These are phyloP conservation scores for Erigeron philadelphicus DNA, from an alignment of 140 eudicot genomes.

Conservation along the genomic window DNA sequence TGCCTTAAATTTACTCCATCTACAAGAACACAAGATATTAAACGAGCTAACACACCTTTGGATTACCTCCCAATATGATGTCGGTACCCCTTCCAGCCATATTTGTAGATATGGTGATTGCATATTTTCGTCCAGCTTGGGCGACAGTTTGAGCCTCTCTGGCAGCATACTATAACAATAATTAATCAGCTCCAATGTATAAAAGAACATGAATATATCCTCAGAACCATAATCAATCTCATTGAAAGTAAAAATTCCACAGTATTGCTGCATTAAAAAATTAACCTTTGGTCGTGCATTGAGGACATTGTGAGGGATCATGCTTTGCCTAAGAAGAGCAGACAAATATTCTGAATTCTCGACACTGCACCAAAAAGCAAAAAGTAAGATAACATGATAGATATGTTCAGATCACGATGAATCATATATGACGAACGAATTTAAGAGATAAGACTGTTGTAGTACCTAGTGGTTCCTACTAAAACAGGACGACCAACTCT, in stretches of 20 bases:
- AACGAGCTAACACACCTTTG: conserved; percentile 51
- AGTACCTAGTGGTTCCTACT: conserved; percentile 97
- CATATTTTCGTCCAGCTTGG: conserved; percentile 95
- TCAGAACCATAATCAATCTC: conserved; percentile 11
- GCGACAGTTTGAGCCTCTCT: conserved; percentile 98
- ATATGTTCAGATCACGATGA: not conserved
- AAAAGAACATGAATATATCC: not conserved
- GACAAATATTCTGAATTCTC: conserved; percentile 92
- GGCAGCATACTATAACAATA: conserved; percentile 78
- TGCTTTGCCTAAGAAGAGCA: conserved; percentile 53
- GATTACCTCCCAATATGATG: conserved; percentile 96
- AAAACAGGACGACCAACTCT: conserved; percentile 89
- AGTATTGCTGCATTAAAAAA: conserved; percentile 17
- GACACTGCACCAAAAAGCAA: conserved; percentile 56
- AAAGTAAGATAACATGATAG: not conserved
- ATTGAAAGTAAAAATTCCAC: conserved; percentile 19
- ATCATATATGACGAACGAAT: conserved; percentile 13
- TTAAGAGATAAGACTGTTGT: conserved; percentile 16
- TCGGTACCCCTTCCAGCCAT: conserved; percentile 99
- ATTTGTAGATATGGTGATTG: conserved; percentile 92
- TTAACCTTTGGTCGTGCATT: conserved; percentile 95
- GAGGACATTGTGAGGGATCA: conserved; percentile 90
- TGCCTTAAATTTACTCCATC: not conserved
- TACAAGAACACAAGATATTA: not conserved
- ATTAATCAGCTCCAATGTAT: not conserved